Percentiles rank a stretch among this genome's conserved stretches.
Conservation (phyloP, 164 flowering plant species). For the Akebia trifoliata region DNA sequence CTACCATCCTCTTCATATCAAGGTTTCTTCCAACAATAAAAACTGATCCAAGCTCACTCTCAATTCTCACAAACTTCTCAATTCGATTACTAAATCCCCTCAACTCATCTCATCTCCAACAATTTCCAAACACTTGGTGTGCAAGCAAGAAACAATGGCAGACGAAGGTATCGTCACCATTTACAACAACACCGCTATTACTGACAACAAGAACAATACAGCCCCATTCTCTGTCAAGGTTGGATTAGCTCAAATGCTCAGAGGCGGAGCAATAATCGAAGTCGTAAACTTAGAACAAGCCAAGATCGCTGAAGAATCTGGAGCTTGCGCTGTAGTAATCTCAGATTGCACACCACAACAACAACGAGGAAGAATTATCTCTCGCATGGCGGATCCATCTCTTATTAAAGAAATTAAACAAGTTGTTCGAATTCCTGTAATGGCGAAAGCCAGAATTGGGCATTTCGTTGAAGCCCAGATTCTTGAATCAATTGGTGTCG, state of each 20-base stretch:
- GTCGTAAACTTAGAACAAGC: conserved; percentile 51
- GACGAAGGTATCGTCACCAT: conserved; percentile 49
- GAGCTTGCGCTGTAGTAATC: conserved; percentile 53
- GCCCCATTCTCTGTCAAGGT: conserved; percentile 54
- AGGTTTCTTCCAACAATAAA: no score
- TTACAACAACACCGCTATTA: conserved; percentile 42
- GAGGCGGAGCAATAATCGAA: conserved; percentile 67
- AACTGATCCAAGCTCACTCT: no score
- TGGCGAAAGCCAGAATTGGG: conserved; percentile 63
- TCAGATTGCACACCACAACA: no score
- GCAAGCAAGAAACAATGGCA: conserved; percentile 25
- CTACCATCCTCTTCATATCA: no score
- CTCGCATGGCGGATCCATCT: conserved; percentile 62
- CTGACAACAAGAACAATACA: conserved; percentile 40
- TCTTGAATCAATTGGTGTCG: conserved; percentile 56
- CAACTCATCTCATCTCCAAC: not conserved
- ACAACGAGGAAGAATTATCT: conserved; percentile 17
- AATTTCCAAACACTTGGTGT: conserved; percentile 18
- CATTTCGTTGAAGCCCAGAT: conserved; percentile 89
- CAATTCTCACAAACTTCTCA: no score
- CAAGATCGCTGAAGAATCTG: conserved; percentile 69
- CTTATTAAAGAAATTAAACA: conserved; percentile 54
- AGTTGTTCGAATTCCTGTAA: conserved; percentile 56
- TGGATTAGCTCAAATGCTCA: conserved; percentile 55
- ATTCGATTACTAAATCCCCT: no score